Base-by-base conservation (phyloP, 1,139 yeast genomes). In the Diutina scorzettiae region DNA sequence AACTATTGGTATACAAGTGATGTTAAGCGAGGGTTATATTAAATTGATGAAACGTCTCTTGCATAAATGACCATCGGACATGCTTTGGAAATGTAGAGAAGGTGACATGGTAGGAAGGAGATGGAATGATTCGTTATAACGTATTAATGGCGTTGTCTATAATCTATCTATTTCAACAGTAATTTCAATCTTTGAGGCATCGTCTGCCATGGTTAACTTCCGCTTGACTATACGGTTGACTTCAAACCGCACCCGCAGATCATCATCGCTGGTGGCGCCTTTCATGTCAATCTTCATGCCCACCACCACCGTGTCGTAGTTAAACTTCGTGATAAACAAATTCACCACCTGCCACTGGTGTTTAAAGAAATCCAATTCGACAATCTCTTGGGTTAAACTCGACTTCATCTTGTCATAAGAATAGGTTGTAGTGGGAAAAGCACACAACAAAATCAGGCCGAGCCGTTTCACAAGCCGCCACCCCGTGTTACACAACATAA, bases 191-290 rank as follows among this genome's bases (percentile, higher is more conserved):
- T n/a, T 34, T 14, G 14, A 21, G 19, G 39, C n/a, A 14, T 34
- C 28, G 16, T 34, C 39, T 14, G 14, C 27, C 25, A 21, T 19
- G 11, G 39, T 18, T 5, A 34, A 23, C 5, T 34, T 27, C 14
- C 39, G 24, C 17, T 19, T 17, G 8, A 81, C 57, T 27, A 78
- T 63, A 31, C 74, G 65, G 43, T 66, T 65, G 2, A 76, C 62
- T 43, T 81, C 79, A 48, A 70, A 68, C 43, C 82, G 57, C 37
- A 81, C 53, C 28, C 66, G 59, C 1, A 76, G 60, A 53, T 81
- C 91, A 44, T 81, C 86, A 46, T 80, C 85, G 44, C 73, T 73
- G 5, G 81, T 73, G 1, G 79, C 82, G n/a, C 89, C 89, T 40
- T 63, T 59, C 81, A 81, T 77, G 25, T 56, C 56, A 7, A 81